Conservation (phyloP, 1,284 basidiomycete species). For the Ganoderma meredithae region DNA sequence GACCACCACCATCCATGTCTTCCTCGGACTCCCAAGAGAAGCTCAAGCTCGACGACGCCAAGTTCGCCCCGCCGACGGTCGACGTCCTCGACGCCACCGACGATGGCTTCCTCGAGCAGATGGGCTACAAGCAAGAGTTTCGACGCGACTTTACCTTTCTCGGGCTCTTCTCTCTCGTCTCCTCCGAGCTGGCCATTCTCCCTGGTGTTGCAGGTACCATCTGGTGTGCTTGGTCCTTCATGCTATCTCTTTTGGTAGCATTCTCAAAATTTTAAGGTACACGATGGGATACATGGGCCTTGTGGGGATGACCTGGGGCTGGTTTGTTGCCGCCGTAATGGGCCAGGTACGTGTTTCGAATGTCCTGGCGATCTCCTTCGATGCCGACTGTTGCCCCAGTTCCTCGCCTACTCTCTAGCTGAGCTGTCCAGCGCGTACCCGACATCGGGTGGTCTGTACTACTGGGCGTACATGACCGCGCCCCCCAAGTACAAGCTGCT, state of each 20-base stretch:
- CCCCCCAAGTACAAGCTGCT: constrained; percentile 72
- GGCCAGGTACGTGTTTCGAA: constrained; percentile 48
- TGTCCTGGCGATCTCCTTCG: neutral
- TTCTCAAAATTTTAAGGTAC: constrained; percentile 62
- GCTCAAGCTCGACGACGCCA: constrained; percentile 2
- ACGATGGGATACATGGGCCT: constrained; percentile 81
- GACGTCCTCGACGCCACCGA: constrained; percentile 2
- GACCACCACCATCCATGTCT: constrained; percentile 6
- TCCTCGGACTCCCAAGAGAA: neutral
- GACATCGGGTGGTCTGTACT: constrained; percentile 82
- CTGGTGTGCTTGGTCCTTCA: neutral
- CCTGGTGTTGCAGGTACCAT: constrained; percentile 44
- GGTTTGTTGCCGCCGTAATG: constrained; percentile 42
- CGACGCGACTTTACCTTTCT: constrained; percentile 50
- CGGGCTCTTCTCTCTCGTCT: constrained; percentile 62
- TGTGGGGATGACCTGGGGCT: constrained; percentile 82
- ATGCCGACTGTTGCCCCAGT: constrained; percentile 56
- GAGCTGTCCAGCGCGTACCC: constrained; percentile 78
- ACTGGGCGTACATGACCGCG: constrained; percentile 77
- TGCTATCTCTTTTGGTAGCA: neutral
- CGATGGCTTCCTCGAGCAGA: constrained; percentile 40
- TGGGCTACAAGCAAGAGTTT: constrained; percentile 56
- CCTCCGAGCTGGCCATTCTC: constrained; percentile 65
- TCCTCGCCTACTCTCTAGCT: constrained; percentile 71
- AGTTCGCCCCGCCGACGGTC: neutral